phyloP scores from a whole-genome alignment of 352 stramenopile species.

The Phytophthora litchii region DNA sequence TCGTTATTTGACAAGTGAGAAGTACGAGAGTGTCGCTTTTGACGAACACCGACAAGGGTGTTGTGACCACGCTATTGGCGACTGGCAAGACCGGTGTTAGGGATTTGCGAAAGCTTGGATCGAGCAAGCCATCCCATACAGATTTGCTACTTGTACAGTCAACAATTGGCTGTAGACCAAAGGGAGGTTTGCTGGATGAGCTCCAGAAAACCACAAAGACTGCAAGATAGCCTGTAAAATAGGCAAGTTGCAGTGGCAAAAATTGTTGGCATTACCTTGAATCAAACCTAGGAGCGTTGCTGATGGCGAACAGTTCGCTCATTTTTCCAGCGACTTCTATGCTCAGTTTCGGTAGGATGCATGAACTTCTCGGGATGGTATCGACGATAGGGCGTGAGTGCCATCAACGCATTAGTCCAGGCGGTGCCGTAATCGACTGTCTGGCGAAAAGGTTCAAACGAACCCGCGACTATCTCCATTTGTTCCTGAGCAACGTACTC shows the following conservation, averaged over 20 bases:
- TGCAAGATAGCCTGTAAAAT: neutral
- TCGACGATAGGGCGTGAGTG: conserved; percentile 10
- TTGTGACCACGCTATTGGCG: conserved; percentile 17
- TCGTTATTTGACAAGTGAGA: conserved; percentile 11
- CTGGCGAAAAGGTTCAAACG: conserved; percentile 19
- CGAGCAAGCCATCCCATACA: neutral
- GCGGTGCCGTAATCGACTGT: conserved; percentile 10
- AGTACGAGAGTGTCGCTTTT: conserved; percentile 3
- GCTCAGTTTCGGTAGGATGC: conserved; percentile 19
- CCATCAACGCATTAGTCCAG: conserved; percentile 21
- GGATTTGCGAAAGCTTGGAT: conserved; percentile 14
- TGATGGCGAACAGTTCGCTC: too few relatives aligned
- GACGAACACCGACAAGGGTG: conserved; percentile 11
- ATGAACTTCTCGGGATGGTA: conserved; percentile 6
- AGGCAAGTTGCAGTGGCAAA: neutral
- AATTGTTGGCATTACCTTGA: neutral
- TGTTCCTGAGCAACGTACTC: neutral
- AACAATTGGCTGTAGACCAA: neutral
- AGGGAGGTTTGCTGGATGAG: neutral
- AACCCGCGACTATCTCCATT: neutral
- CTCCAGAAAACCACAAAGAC: neutral
- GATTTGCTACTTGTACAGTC: neutral
- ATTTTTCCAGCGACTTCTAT: conserved; percentile 3
- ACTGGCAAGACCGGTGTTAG: conserved; percentile 31
- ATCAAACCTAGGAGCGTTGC: too few relatives aligned